Conservation (phyloP, 148 eudicot species). For the Suaeda aralocaspica region DNA sequence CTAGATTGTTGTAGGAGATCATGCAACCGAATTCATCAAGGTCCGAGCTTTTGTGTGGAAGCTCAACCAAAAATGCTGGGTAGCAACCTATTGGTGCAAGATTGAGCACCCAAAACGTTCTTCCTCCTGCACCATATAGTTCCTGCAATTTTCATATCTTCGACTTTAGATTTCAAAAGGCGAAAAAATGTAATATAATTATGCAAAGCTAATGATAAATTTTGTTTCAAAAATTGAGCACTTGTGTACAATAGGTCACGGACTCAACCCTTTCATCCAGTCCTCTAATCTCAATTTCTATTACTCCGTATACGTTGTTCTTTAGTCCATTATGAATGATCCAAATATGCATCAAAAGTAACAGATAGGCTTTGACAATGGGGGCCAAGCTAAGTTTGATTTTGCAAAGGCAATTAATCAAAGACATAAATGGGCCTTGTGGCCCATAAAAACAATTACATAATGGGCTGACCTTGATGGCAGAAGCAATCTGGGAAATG, state of each 20-base stretch:
- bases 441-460: neutral
- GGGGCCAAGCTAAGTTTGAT: neutral
- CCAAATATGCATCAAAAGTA: too few species aligned
- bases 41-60: conserved; percentile 53
- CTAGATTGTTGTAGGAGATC: conserved; percentile 64
- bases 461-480: conserved; percentile 55
- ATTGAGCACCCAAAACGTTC: conserved; percentile 70
- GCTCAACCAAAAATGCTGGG: conserved; percentile 53
- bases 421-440: neutral
- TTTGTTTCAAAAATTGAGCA: too few species aligned
- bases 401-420: neutral
- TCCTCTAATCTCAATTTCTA: too few species aligned
- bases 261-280: too few species aligned
- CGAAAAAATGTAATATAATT: too few species aligned
- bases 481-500: conserved; percentile 55
- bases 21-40: conserved; percentile 61
- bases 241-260: too few species aligned
- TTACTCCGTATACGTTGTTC: too few species aligned
- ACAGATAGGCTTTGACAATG: neutral
- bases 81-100: conserved; percentile 88
- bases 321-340: too few species aligned
- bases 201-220: too few species aligned
- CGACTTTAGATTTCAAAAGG: neutral
- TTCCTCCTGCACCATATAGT: conserved; percentile 55
- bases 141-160: conserved; percentile 40